Conservation (phyloP, 2,329 filamentous ascomycete species). For the Mollisia scopiformis region DNA sequence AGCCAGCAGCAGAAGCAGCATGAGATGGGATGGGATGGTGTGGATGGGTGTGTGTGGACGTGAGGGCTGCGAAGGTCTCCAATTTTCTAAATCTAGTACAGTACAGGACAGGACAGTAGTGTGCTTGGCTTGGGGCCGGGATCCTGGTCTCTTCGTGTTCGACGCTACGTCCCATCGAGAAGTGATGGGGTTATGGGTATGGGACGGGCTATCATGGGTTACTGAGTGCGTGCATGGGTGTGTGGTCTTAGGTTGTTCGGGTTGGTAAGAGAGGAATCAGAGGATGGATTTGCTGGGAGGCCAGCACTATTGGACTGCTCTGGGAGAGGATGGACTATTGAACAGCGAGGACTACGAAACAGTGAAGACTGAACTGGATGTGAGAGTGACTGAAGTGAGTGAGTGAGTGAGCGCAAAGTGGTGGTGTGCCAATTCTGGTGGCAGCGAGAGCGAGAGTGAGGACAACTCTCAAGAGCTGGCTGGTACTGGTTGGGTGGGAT, state of each 20-base stretch:
- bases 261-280: too few species aligned
- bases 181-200: too few species aligned
- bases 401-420: not conserved
- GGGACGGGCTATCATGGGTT: too few species aligned
- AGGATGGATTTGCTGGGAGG: constrained; percentile 14
- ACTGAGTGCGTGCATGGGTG: too few species aligned
- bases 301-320: too few species aligned
- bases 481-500: constrained; percentile 6
- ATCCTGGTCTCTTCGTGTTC: constrained; percentile 21
- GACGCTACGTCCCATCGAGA: constrained; percentile 19
- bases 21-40: constrained; percentile 28
- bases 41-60: constrained; percentile 8
- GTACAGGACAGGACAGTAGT: too few species aligned
- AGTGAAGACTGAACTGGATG: too few species aligned
- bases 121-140: constrained; percentile 8
- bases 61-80: not conserved
- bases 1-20: constrained; percentile 22
- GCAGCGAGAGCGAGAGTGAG: not conserved
- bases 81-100: constrained; percentile 26
- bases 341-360: too few species aligned
- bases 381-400: not conserved
- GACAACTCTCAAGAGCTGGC: not conserved
- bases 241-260: too few species aligned
- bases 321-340: too few species aligned
- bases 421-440: not conserved